phyloP scores from a whole-genome alignment of 2,329 filamentous ascomycete species.

The Tolypocladium paradoxum region DNA sequence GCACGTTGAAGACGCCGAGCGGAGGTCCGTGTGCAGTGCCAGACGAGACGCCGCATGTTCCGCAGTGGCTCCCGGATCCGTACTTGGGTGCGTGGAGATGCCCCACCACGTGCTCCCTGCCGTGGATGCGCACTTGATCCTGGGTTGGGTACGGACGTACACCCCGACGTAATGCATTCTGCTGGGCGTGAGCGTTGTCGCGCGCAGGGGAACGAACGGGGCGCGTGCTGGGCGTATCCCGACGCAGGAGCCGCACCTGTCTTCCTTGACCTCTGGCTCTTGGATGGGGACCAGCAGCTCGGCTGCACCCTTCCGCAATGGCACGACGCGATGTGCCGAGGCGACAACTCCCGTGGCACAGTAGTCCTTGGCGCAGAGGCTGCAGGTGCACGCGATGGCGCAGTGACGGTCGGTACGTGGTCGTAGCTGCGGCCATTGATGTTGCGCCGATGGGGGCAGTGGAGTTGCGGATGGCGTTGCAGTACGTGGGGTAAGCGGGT shows the following conservation, averaged over 20 bases:
- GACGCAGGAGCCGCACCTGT: constrained; percentile 24
- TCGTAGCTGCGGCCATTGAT: background rate
- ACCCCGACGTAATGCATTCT: constrained; percentile 18
- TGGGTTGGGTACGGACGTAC: constrained; percentile 17
- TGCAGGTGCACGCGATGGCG: constrained; percentile 14
- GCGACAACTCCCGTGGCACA: constrained; percentile 16
- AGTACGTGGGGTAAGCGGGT: background rate
- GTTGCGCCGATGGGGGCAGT: background rate
- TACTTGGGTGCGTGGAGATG: constrained; percentile 13
- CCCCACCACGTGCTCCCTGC: constrained; percentile 13
- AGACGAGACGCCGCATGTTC: constrained; percentile 18
- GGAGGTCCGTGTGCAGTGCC: constrained; percentile 18
- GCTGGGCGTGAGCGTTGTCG: background rate
- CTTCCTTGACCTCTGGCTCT: constrained; percentile 29
- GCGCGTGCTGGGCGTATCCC: constrained; percentile 8
- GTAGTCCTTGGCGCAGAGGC: constrained; percentile 12
- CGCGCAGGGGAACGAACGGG: background rate
- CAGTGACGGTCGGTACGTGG: constrained; percentile 16
- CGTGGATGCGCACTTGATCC: constrained; percentile 14
- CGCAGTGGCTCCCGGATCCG: constrained; percentile 12
- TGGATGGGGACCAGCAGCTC: constrained; percentile 17
- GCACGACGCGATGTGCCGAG: constrained; percentile 14
- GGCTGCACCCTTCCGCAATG: constrained; percentile 14
- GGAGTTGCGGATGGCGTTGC: background rate
- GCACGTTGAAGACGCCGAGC: constrained; percentile 13